phyloP scores from a whole-genome alignment of 2,329 filamentous ascomycete species.

The Fusarium multiceps region DNA sequence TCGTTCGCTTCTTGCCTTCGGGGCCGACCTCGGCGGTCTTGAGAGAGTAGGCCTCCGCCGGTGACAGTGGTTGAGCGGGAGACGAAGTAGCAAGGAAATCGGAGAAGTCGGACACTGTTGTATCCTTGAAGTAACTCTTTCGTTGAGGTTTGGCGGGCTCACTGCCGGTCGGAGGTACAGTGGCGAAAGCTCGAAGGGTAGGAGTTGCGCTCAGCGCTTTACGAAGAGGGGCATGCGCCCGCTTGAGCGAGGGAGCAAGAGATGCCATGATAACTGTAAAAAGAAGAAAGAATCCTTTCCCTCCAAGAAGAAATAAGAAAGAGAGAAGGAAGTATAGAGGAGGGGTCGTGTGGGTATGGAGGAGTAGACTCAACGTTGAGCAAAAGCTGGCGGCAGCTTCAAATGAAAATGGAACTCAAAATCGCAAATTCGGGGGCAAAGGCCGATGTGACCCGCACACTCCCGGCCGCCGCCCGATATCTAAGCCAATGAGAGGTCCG shows the following conservation, averaged over 20 bases:
- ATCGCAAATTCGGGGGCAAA: slow-evolving; percentile 45
- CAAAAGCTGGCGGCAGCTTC: slow-evolving; percentile 38
- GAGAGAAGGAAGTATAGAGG: slow-evolving; percentile 4
- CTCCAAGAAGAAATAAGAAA: neutral
- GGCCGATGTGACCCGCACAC: slow-evolving; percentile 45
- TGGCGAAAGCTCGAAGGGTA: slow-evolving; percentile 58
- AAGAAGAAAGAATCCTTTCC: neutral
- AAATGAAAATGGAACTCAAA: slow-evolving; percentile 38
- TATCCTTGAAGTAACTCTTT: slow-evolving; percentile 70
- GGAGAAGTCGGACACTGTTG: slow-evolving; percentile 65
- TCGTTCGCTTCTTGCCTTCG: slow-evolving; percentile 69
- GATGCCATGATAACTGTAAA: slow-evolving; percentile 51
- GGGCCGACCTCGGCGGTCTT: slow-evolving; percentile 73
- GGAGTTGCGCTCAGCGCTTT: slow-evolving; percentile 53
- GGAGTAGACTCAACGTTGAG: slow-evolving; percentile 28
- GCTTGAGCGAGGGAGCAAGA: slow-evolving; percentile 55
- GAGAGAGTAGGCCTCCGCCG: slow-evolving; percentile 68
- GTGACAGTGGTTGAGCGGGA: slow-evolving; percentile 56
- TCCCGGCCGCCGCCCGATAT: slow-evolving; percentile 30
- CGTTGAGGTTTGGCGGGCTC: slow-evolving; percentile 47
- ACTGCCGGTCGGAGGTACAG: slow-evolving; percentile 54
- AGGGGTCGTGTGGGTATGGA: slow-evolving; percentile 24
- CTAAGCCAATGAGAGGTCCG: slow-evolving; percentile 31
- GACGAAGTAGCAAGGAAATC: slow-evolving; percentile 65
- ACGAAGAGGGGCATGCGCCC: slow-evolving; percentile 57